A percentile compares a stretch with the other conserved stretches of the same genome.
These are phyloP conservation scores for Brettanomyces naardenensis DNA, from an alignment of 805 yeast species.

Conservation along the genomic window DNA sequence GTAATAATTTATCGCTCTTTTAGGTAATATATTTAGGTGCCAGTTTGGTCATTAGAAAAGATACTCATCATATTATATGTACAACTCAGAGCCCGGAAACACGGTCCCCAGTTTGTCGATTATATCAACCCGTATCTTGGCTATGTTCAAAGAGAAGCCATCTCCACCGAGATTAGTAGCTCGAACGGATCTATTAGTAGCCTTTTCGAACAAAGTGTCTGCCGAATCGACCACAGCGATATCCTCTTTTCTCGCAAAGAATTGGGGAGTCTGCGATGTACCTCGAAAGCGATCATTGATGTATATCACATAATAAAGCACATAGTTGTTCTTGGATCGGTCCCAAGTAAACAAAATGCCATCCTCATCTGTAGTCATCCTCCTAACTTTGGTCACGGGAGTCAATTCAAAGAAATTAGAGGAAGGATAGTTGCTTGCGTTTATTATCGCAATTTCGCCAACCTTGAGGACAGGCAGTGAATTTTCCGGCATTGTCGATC, in stretches of 20 bases:
- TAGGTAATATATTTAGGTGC: no score
- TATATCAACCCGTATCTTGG: conserved; percentile 2
- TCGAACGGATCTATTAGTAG: no score
- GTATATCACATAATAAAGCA: conserved; percentile 25
- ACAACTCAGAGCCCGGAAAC: conserved; percentile 1
- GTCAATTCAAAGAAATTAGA: conserved; percentile 12
- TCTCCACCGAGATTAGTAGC: no score
- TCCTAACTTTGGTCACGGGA: conserved; percentile 3
- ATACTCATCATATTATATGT: no score
- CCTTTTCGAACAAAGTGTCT: neutral
- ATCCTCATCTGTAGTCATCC: conserved; percentile 1
- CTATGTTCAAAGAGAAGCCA: neutral
- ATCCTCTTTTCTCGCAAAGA: conserved; percentile 5
- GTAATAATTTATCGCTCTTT: neutral
- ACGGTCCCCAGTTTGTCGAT: conserved; percentile 3
- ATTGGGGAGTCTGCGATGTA: conserved; percentile 10
- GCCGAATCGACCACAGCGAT: neutral
- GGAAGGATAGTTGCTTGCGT: conserved; percentile 19
- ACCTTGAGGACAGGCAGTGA: conserved; percentile 12
- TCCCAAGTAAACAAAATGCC: conserved; percentile 13
- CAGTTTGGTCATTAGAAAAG: no score
- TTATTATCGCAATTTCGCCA: conserved; percentile 18
- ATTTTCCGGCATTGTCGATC: neutral
- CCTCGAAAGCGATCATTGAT: conserved; percentile 24
- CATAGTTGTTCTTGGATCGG: conserved; percentile 9